phyloP scores from a whole-genome alignment of 805 yeast species.

The Cyberlindnera euphorbiiphila region DNA sequence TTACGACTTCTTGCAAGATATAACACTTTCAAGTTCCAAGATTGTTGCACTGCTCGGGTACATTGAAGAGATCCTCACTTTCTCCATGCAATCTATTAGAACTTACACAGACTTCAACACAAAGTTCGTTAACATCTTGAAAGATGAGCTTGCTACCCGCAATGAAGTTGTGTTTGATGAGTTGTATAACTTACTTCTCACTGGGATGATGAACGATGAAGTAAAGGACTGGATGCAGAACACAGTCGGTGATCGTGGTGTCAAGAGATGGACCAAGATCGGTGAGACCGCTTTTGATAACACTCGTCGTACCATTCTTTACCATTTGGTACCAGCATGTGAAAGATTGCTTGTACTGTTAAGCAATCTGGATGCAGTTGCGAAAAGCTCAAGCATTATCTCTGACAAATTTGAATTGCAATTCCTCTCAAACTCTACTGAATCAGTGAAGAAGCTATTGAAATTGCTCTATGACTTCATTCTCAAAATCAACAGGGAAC shows the following conservation, averaged over 20 bases:
- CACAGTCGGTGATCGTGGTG: conserved; percentile 63
- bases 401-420: conserved; percentile 6
- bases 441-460: conserved; percentile 24
- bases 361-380: conserved; percentile 37
- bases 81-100: conserved; percentile 30
- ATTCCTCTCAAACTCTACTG: conserved; percentile 11
- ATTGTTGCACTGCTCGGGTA: conserved; percentile 29
- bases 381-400: conserved; percentile 29
- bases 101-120: conserved; percentile 36
- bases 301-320: conserved; percentile 42
- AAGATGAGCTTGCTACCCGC: conserved; percentile 30
- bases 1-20: conserved; percentile 15
- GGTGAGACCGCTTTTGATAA: conserved; percentile 50
- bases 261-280: conserved; percentile 48
- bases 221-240: conserved; percentile 59
- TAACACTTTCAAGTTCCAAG: conserved; percentile 20
- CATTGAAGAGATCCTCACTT: conserved; percentile 31
- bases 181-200: conserved; percentile 45
- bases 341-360: conserved; percentile 51
- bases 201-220: conserved; percentile 49
- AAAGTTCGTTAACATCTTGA: conserved; percentile 34
- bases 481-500: conserved; percentile 43
- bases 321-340: conserved; percentile 48
- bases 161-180: conserved; percentile 34
- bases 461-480: conserved; percentile 34